Evolutionary conservation across 352 stramenopile species (phyloP).

Genomic region (Globisporangium radiosum): DNA sequence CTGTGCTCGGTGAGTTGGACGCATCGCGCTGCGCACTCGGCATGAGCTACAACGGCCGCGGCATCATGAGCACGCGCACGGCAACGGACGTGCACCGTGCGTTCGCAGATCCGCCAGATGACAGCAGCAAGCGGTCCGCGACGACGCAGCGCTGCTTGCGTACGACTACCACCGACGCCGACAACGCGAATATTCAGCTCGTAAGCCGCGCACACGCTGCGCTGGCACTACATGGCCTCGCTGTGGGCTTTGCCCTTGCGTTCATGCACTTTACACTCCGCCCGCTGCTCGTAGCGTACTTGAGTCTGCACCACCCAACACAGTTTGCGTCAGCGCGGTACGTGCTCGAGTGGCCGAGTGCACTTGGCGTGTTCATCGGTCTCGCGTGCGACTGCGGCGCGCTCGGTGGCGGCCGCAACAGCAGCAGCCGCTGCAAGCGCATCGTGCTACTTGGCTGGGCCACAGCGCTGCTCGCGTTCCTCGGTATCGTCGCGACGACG

Average conservation of each 20-base stretch:
- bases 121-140: background rate
- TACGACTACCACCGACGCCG: conserved; percentile 12
- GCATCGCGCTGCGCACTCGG: background rate
- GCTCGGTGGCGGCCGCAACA: conserved; percentile 20
- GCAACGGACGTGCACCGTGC: background rate
- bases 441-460: conserved; percentile 83
- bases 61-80: background rate
- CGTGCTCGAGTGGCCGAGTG: conserved; percentile 59
- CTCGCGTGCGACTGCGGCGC: conserved; percentile 81
- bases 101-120: background rate
- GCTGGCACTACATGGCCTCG: conserved; percentile 29
- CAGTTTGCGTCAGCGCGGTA: conserved; percentile 25
- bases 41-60: no score
- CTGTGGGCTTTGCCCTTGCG: conserved; percentile 20
- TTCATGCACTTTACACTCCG: conserved; percentile 32
- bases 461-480: conserved; percentile 20
- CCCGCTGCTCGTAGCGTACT: conserved; percentile 35
- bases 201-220: conserved; percentile 30
- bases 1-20: background rate
- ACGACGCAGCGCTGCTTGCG: background rate
- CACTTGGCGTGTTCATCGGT: conserved; percentile 79
- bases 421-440: conserved; percentile 71
- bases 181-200: conserved; percentile 22
- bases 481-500: conserved; percentile 12
- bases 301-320: conserved; percentile 27